A percentile compares a stretch with the other conserved stretches of the same genome.
phyloP scores from a whole-genome alignment of 2,329 filamentous ascomycete genomes.

The Fulvia fulva region DNA sequence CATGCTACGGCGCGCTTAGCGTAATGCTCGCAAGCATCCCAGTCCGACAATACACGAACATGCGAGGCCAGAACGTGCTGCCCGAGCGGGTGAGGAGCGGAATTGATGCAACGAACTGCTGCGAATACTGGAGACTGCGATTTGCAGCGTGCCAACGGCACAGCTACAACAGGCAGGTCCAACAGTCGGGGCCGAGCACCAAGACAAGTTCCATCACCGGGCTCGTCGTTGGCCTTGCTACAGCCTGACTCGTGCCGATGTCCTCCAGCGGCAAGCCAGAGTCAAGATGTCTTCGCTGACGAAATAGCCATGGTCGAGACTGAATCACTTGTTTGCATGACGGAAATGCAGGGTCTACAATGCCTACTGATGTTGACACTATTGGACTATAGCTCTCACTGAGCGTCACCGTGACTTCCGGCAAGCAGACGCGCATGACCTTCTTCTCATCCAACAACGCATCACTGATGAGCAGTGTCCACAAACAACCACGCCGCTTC shows the following conservation, averaged over 20 bases:
- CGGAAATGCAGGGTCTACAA: constrained; percentile 1
- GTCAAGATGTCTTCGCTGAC: neutral
- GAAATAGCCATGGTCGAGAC: neutral
- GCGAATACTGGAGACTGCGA: no score
- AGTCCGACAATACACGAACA: neutral
- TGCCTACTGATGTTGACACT: neutral
- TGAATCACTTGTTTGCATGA: neutral
- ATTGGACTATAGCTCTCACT: neutral
- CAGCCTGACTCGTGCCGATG: neutral
- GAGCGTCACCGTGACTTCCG: neutral
- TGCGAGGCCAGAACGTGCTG: neutral
- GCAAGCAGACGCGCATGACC: neutral
- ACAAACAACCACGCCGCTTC: neutral
- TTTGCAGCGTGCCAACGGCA: neutral
- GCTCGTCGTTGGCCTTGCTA: neutral
- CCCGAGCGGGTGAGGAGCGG: neutral
- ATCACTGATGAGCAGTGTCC: neutral
- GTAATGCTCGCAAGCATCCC: neutral
- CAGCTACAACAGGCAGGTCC: neutral
- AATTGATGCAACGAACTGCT: neutral
- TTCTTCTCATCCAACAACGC: neutral
- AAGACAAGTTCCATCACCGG: neutral
- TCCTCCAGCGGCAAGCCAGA: neutral
- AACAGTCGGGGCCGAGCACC: neutral
- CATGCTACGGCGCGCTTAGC: neutral